Base-by-base conservation (phyloP, 2,329 filamentous ascomycete species). In the Monilinia fructicola region DNA sequence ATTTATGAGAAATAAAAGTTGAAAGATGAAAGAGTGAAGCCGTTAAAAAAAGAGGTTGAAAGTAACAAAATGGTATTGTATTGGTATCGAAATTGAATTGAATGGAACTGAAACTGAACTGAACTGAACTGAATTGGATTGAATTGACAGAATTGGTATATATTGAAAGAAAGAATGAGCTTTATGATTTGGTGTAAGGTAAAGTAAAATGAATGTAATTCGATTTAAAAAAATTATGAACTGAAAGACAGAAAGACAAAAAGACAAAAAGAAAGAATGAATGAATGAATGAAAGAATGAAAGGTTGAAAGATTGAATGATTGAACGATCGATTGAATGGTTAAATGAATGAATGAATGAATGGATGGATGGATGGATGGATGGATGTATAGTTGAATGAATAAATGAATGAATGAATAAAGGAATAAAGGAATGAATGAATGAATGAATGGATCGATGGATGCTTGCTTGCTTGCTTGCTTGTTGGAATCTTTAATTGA, bases 1-100 rank as follows among this genome's bases (percentile, higher is more conserved):
- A 42, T 64, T 26, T 48, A 26, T 12, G 40, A 54, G 18, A 21
- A 26, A 23, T 6, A 21, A 38, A 23, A 26, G 21, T 42, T 4
- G 38, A 53, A 44, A 55, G 52, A 31, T 28, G 61, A 64, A 64
- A 54, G 50, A 35, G 40, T 40, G 52, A 44, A 46, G 50, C 46
- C 50, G 60, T 28, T 55, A 4, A 31, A 63, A 40, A 42, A 46
- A 31, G 14, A 14, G 5, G 6, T 14, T 18, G 18, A 31, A 18
- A n/a, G 11, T 26, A 28, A 40, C 10, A 46, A 14, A 59, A 31
- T 18, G 56, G 26, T 48, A 59, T 28, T 28, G 38, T 44, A 59
- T 23, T 11, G 55, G 54, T 21, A 54, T 31, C 4, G 53, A n/a
- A 35, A 54, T 14, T 54, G 53, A 35, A 54, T 35, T 54, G 53